These are phyloP conservation scores for Rhodosporidiobolus sp. DNA, from an alignment of 768 basidiomycete genomes.

Conservation along the genomic window DNA sequence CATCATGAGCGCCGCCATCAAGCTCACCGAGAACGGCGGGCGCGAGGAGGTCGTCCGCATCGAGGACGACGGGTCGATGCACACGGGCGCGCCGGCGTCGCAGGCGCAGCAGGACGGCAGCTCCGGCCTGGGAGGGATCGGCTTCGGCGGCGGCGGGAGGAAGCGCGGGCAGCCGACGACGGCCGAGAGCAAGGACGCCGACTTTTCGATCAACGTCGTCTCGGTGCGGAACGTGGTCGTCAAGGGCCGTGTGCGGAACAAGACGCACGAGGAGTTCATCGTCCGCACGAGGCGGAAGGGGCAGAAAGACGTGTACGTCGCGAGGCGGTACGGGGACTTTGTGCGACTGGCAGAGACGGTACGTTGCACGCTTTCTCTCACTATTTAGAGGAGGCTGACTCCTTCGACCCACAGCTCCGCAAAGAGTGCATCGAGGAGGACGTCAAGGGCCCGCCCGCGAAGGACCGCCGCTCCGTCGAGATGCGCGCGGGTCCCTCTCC, in stretches of 20 bases:
- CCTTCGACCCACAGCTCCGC: conserved; percentile 60
- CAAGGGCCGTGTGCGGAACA: conserved; percentile 79
- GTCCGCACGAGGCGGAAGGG: conserved; percentile 76
- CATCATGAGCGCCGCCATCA: conserved; percentile 75
- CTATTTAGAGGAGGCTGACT: conserved; percentile 8
- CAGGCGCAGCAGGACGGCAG: conserved; percentile 21
- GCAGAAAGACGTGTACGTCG: conserved; percentile 76
- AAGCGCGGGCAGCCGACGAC: conserved; percentile 19
- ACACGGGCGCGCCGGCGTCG: conserved; percentile 68
- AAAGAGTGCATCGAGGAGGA: conserved; percentile 78
- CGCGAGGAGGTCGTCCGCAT: conserved; percentile 85
- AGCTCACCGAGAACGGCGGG: conserved; percentile 62
- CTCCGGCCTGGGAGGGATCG: background rate
- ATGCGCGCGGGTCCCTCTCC: conserved; percentile 33
- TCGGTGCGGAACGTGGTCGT: conserved; percentile 77
- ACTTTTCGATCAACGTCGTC: conserved; percentile 87
- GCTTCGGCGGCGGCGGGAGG: conserved; percentile 5
- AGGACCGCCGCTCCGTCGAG: conserved; percentile 61
- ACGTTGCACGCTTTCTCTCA: conserved; percentile 41
- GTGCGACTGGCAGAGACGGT: conserved; percentile 81
- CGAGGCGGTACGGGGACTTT: conserved; percentile 93
- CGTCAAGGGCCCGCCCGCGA: conserved; percentile 78
- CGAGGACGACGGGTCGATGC: conserved; percentile 74
- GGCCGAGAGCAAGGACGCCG: conserved; percentile 53
- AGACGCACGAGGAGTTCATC: conserved; percentile 95